Percentiles rank a stretch among this genome's conserved stretches.
Conservation (phyloP, 2,329 filamentous ascomycete species). For the Neofusicoccum kwambonambiense region DNA sequence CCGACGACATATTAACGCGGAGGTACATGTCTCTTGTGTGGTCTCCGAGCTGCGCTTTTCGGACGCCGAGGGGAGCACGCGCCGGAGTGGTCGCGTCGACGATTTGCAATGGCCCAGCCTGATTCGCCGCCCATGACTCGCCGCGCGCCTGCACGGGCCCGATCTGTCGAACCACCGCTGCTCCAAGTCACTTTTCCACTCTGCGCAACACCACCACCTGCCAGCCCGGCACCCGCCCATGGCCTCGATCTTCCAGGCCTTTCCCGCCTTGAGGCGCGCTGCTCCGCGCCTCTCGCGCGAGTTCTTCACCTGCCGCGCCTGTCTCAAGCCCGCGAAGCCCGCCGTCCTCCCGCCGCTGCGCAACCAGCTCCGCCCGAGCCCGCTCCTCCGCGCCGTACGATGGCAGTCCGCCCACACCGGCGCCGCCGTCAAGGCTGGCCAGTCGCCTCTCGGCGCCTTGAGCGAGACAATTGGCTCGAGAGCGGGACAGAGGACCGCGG, state of each 20-base stretch:
- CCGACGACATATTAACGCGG: background rate
- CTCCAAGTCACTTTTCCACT: constrained; percentile 7
- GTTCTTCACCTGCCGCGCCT: constrained; percentile 35
- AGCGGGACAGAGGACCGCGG: background rate
- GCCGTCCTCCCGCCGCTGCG: constrained; percentile 21
- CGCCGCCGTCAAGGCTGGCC: background rate
- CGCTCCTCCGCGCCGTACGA: constrained; percentile 32
- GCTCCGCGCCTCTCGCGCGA: constrained; percentile 38
- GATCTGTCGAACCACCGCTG: constrained; percentile 12
- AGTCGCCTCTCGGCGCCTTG: constrained; percentile 13
- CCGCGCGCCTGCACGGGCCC: background rate
- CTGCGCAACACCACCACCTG: background rate
- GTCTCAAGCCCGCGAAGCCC: constrained; percentile 27
- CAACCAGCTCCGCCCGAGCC: constrained; percentile 7
- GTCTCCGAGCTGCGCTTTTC: background rate
- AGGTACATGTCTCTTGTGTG: background rate
- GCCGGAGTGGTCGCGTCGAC: background rate
- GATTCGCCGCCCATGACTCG: background rate
- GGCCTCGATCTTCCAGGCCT: constrained; percentile 36
- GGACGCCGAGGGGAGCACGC: background rate
- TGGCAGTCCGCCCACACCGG: constrained; percentile 33
- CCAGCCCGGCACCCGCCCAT: constrained; percentile 24
- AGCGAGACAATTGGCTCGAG: constrained; percentile 4
- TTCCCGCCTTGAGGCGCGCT: constrained; percentile 38
- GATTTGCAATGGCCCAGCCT: constrained; percentile 3